These are phyloP conservation scores for Phytophthora capsici DNA, from an alignment of 352 stramenopile genomes.

Conservation along the genomic window DNA sequence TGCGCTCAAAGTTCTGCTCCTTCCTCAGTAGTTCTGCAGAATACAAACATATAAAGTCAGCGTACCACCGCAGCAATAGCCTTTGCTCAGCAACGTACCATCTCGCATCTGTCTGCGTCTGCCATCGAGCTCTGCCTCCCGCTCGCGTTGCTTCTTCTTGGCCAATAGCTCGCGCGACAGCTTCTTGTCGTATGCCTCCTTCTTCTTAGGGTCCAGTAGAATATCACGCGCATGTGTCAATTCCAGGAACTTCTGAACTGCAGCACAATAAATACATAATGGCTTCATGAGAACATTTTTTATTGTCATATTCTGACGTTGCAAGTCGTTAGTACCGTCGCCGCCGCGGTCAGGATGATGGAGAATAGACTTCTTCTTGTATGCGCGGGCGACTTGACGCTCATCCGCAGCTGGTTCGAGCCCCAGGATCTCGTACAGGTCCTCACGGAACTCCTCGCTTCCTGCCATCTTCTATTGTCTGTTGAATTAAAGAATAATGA, in stretches of 20 bases:
- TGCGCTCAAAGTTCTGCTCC: constrained; percentile 53
- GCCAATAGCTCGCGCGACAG: constrained; percentile 65
- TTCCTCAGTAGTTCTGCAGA: constrained; percentile 66
- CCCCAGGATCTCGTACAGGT: constrained; percentile 81
- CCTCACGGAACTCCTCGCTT: constrained; percentile 46
- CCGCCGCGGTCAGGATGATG: constrained; percentile 84
- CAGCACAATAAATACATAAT: not conserved
- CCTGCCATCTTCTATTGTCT: constrained; percentile 35
- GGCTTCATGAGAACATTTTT: constrained; percentile 5
- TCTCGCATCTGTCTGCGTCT: constrained; percentile 73
- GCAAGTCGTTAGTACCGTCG: constrained; percentile 50
- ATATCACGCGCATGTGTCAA: constrained; percentile 80
- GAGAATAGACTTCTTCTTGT: constrained; percentile 83
- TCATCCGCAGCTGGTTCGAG: constrained; percentile 70
- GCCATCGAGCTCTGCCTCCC: constrained; percentile 59
- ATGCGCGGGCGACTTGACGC: constrained; percentile 77
- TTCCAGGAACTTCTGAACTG: constrained; percentile 86
- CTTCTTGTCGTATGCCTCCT: constrained; percentile 85
- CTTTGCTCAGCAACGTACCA: constrained; percentile 32
- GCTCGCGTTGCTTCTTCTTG: constrained; percentile 74
- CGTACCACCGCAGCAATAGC: not conserved
- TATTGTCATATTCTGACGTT: not conserved
- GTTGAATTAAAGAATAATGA: constrained; percentile 3
- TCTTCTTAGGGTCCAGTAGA: constrained; percentile 80
- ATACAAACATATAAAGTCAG: constrained; percentile 7